Evolutionary conservation across 305 asterid genomes (phyloP).

Genomic region (Solanum hybrid): DNA sequence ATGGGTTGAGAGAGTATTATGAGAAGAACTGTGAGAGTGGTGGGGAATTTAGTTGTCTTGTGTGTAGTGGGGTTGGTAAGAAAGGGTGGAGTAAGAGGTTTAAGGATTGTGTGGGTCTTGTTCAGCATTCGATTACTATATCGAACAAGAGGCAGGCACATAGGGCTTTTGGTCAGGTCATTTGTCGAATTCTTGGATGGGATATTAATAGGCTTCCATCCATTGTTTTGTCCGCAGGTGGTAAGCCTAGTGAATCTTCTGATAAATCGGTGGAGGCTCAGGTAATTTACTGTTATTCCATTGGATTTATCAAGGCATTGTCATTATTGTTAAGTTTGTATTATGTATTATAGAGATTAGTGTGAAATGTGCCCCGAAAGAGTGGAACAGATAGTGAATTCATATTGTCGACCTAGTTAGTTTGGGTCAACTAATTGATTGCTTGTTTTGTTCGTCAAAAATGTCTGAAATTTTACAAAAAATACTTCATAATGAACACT

Average conservation of each 20-base stretch:
- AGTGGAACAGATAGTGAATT: neutral
- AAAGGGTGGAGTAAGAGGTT: slow-evolving; percentile 4
- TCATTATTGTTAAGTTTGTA: neutral
- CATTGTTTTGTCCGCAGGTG: neutral
- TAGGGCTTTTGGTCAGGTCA: slow-evolving; percentile 2
- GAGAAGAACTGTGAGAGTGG: slow-evolving; percentile 5
- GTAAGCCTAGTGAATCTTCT: neutral
- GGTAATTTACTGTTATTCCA: neutral
- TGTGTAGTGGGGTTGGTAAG: slow-evolving; percentile 7
- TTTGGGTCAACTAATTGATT: neutral
- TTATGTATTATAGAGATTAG: neutral
- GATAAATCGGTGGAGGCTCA: neutral
- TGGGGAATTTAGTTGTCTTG: slow-evolving; percentile 1
- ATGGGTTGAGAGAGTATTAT: neutral
- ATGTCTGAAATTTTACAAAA: neutral
- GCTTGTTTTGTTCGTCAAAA: neutral
- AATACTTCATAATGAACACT: neutral
- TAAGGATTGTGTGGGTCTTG: slow-evolving; percentile 8
- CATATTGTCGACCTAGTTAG: neutral
- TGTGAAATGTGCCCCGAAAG: neutral
- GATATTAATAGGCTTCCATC: slow-evolving; percentile 4
- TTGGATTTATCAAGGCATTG: neutral
- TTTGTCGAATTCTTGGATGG: slow-evolving; percentile 9
- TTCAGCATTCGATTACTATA: slow-evolving; percentile 8
- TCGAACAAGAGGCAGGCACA: neutral